These are phyloP conservation scores for Diaporthe eres DNA, from an alignment of 2,329 filamentous ascomycete species.

Conservation along the genomic window DNA sequence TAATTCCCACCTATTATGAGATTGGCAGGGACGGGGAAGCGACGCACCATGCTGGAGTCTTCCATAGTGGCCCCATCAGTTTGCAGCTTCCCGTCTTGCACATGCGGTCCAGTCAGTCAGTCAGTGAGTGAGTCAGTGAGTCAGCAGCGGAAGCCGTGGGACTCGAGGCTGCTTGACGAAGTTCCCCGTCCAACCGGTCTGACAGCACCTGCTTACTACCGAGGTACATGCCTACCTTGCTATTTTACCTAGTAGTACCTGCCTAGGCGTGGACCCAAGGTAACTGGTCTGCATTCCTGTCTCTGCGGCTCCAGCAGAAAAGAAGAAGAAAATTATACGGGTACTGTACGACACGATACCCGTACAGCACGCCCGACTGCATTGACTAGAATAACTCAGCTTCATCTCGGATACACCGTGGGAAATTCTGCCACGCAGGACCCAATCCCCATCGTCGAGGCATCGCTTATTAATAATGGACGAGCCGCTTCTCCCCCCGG, in stretches of 20 bases:
- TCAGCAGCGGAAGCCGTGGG: conserved; percentile 13
- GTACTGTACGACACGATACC: background rate
- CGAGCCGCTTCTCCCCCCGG: conserved; percentile 16
- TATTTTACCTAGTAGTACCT: background rate
- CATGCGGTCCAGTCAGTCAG: conserved; percentile 25
- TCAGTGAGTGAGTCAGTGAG: conserved; percentile 1
- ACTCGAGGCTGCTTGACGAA: conserved; percentile 20
- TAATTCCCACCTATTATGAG: conserved; percentile 19
- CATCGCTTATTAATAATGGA: conserved; percentile 32
- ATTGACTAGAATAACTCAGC: conserved; percentile 23
- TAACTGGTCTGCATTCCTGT: background rate
- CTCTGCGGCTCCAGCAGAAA: background rate
- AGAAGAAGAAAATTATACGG: background rate
- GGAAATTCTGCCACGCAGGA: conserved; percentile 11
- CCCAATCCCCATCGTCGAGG: conserved; percentile 8
- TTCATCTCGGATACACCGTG: conserved; percentile 34
- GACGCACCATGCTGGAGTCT: conserved; percentile 20
- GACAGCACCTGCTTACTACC: background rate
- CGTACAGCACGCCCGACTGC: background rate
- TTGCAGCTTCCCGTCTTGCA: conserved; percentile 33
- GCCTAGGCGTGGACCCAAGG: background rate
- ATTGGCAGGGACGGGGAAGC: conserved; percentile 17
- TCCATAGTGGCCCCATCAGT: conserved; percentile 31
- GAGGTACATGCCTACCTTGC: background rate
- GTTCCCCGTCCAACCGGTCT: background rate